A percentile compares a stretch with the other conserved stretches of the same genome.
Conservation (phyloP, 352 stramenopile genomes). For the Phytophthora meadii region DNA sequence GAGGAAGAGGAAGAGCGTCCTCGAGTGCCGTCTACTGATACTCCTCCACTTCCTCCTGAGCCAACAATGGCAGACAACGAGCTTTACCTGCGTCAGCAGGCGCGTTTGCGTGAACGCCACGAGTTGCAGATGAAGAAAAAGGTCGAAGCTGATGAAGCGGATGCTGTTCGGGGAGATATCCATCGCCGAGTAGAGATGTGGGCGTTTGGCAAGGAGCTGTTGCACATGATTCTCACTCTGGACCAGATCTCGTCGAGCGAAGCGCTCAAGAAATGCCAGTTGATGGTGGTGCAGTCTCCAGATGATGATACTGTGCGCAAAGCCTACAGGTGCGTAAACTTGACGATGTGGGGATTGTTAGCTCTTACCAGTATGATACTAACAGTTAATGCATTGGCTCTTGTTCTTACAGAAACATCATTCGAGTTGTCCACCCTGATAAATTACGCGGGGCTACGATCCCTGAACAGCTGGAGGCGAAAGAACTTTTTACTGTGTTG, state of each 20-base stretch:
- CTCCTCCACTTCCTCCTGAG: slow-evolving; percentile 73
- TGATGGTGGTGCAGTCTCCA: slow-evolving; percentile 82
- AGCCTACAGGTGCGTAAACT: slow-evolving; percentile 66
- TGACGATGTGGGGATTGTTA: no score
- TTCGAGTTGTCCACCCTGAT: slow-evolving; percentile 87
- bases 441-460: slow-evolving; percentile 83
- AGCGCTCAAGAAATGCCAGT: slow-evolving; percentile 73
- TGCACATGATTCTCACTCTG: slow-evolving; percentile 88
- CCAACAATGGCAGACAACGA: slow-evolving; percentile 75
- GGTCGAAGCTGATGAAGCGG: slow-evolving; percentile 78
- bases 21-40: slow-evolving; percentile 25
- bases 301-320: slow-evolving; percentile 86
- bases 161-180: slow-evolving; percentile 79
- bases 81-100: slow-evolving; percentile 85
- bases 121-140: slow-evolving; percentile 86
- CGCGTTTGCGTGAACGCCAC: slow-evolving; percentile 79
- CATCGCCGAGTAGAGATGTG: slow-evolving; percentile 83
- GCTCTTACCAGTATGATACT: no score
- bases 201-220: slow-evolving; percentile 83
- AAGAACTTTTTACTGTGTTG: slow-evolving; percentile 88
- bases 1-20: slow-evolving; percentile 50
- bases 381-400: no score
- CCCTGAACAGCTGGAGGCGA: slow-evolving; percentile 83
- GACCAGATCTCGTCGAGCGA: slow-evolving; percentile 82
- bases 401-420: slow-evolving; percentile 69